Evolutionary conservation across 306 rosid species (phyloP).

Genomic region (Sicyos baderoa): DNA sequence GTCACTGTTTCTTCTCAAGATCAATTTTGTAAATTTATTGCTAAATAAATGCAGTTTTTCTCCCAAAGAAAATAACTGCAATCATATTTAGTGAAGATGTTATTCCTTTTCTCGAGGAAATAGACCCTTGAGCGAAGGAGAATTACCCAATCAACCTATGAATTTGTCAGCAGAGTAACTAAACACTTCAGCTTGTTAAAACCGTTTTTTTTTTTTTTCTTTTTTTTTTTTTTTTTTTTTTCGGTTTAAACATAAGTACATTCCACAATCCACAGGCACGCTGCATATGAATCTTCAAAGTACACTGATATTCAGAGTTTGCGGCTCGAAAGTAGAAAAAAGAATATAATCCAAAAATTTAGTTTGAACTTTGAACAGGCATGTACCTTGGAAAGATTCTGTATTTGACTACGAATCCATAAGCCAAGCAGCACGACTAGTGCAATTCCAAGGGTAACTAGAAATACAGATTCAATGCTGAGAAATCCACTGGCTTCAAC

Average conservation of each 20-base stretch:
- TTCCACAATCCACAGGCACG: neutral
- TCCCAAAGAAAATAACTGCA: too few species aligned
- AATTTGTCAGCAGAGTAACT: neutral
- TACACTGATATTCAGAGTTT: neutral
- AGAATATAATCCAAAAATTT: neutral
- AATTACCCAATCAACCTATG: neutral
- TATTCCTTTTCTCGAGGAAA: too few species aligned
- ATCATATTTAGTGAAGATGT: neutral
- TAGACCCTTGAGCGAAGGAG: neutral
- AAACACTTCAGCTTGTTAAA: neutral
- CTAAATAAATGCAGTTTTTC: neutral
- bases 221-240: too few species aligned
- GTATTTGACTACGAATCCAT: constrained; percentile 83
- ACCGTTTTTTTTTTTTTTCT: too few species aligned
- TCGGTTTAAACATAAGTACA: neutral
- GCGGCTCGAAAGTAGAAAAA: neutral
- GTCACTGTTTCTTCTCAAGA: neutral
- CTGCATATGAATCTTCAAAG: neutral
- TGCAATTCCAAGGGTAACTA: constrained; percentile 36
- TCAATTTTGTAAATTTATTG: neutral
- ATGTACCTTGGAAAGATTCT: constrained; percentile 77
- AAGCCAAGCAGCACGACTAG: constrained; percentile 62
- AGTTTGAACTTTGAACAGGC: neutral
- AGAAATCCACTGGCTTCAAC: constrained; percentile 61
- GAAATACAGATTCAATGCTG: constrained; percentile 64